Conservation (phyloP, 2,329 filamentous ascomycete species). For the Trichothecium sympodiale region DNA sequence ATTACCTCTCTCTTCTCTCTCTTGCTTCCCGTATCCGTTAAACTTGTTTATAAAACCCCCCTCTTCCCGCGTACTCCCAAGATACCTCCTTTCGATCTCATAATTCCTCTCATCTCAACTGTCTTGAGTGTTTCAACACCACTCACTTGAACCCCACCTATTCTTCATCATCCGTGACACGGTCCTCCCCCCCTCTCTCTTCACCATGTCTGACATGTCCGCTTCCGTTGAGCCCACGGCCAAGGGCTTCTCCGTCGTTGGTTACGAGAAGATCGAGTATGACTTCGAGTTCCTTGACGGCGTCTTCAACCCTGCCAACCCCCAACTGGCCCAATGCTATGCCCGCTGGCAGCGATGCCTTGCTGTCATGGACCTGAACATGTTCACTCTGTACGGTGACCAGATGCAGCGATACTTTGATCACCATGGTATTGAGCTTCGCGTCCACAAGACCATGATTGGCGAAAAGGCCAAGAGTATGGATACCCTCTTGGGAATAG, state of each 20-base stretch:
- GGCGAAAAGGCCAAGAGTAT: slow-evolving; percentile 67
- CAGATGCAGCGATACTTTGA: slow-evolving; percentile 58
- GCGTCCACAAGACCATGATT: slow-evolving; percentile 62
- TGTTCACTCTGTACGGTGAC: slow-evolving; percentile 55
- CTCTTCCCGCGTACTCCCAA: not conserved
- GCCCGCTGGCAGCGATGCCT: slow-evolving; percentile 53
- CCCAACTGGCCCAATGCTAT: slow-evolving; percentile 54
- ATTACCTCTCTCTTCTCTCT: too few relatives aligned
- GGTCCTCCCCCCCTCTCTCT: too few relatives aligned
- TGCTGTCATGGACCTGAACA: slow-evolving; percentile 61
- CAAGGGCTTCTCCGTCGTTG: slow-evolving; percentile 58
- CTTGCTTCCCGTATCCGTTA: not conserved
- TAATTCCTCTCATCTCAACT: slow-evolving; percentile 1
- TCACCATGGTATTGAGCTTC: slow-evolving; percentile 49
- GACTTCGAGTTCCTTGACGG: slow-evolving; percentile 64
- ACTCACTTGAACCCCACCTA: not conserved
- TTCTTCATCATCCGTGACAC: too few relatives aligned
- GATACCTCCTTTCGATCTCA: not conserved
- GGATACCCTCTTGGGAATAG: slow-evolving; percentile 56
- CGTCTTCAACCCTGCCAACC: slow-evolving; percentile 50
- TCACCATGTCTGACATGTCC: slow-evolving; percentile 57
- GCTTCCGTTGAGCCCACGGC: slow-evolving; percentile 53
- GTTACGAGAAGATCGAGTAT: slow-evolving; percentile 68
- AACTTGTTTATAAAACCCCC: not conserved
- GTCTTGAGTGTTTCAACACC: not conserved